Evolutionary conservation across 176 grass and related monocot species (phyloP).

Genomic region (Cymbopogon citratus): DNA sequence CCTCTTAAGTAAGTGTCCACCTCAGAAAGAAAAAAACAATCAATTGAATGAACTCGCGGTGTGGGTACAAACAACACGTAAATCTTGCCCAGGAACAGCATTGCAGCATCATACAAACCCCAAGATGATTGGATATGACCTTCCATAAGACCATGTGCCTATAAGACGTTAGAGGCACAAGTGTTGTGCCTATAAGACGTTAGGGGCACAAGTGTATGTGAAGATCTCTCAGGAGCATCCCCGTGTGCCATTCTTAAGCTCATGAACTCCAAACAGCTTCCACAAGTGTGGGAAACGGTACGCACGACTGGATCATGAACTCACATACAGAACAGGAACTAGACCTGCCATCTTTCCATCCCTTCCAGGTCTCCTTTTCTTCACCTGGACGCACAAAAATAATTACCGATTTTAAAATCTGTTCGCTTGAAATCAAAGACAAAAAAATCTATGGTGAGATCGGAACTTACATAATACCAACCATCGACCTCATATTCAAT

Average conservation of each 20-base stretch:
- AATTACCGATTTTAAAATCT: background rate
- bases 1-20: background rate
- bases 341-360: constrained; percentile 86
- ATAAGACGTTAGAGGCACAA: background rate
- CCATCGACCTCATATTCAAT: constrained; percentile 99
- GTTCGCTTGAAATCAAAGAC: background rate
- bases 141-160: background rate
- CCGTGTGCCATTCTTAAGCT: background rate
- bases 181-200: background rate
- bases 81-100: background rate
- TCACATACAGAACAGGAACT: constrained; percentile 95
- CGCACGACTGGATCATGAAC: constrained; percentile 44
- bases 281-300: background rate
- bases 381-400: constrained; percentile 57
- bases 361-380: constrained; percentile 98
- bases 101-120: background rate
- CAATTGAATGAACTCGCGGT: constrained; percentile 34
- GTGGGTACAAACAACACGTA: background rate
- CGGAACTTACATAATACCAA: constrained; percentile 95
- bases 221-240: background rate
- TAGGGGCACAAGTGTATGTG: background rate
- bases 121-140: background rate
- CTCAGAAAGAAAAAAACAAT: constrained; percentile 20
- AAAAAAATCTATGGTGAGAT: background rate
- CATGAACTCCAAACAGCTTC: constrained; percentile 5